Evolutionary conservation across 1,284 basidiomycete species (phyloP), one percentile per base, ranked within the genome.

Genomic region (Pseudozyma sp.): DNA sequence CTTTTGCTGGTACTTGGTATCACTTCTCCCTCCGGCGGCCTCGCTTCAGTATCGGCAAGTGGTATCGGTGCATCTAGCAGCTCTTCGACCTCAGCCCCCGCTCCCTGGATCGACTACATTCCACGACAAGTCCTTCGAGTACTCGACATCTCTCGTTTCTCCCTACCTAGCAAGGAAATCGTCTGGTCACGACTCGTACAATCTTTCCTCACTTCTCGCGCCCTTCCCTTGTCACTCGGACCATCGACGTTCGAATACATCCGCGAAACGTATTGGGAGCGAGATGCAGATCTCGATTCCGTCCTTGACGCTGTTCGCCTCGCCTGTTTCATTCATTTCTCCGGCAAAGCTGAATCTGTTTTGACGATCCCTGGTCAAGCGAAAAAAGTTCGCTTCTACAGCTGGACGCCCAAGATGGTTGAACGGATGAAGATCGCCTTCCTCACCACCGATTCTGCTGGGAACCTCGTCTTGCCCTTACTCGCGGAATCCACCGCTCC

Each of bases 231-330:
- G 11, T 71, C 70, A 6, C 54, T 80, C 2, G 79, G 79, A 4
- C 74, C 74, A 19, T 73, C 71, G 0, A 66, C 77, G 0, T 73
- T 79, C 42, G 77, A 78, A 39, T 71, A 74, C 45, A 59, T 80
- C 11, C 66, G 77, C 1, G 69, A 77, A 42, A 61, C 75, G 3
- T 80, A 66, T 51, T 80, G 79, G 79, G 77, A 80, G 50, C 51
- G 62, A 13, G 71, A 78, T 38, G 65, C 79, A 11, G 71, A 74
- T 38, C 69, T 70, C 14, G 79, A 80, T 14, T 61, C 66, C 16
- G 55, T 76, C 0, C 61, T 75, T 12, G 77, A 80, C n/a, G 65
- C 62, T 2, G 61, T 80, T 0, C 71, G 68, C 11, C 58, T 80
- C 18, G 70, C 71, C 6, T 77, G 52, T 38, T 68, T 77, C 45